These are phyloP conservation scores for Amauroascus niger DNA, from an alignment of 2,329 filamentous ascomycete species.

Conservation along the genomic window DNA sequence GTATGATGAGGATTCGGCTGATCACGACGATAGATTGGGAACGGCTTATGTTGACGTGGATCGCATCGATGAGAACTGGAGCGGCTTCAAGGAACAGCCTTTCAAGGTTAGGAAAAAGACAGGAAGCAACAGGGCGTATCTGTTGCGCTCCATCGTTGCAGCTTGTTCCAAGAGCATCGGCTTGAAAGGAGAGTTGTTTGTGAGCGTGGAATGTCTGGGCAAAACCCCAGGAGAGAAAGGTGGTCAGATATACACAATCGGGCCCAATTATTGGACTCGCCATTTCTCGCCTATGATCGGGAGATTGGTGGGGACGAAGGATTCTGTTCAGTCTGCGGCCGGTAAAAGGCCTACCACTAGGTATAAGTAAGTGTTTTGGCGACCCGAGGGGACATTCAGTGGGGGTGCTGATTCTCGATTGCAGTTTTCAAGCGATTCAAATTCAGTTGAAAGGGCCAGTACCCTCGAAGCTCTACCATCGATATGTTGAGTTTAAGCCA, in stretches of 20 bases:
- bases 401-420: not conserved
- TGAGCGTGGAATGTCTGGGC: constrained; percentile 72
- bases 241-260: constrained; percentile 67
- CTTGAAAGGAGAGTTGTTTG: constrained; percentile 58
- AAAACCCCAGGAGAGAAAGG: constrained; percentile 56
- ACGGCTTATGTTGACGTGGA: constrained; percentile 65
- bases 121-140: constrained; percentile 77
- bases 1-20: constrained; percentile 80
- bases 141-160: constrained; percentile 58
- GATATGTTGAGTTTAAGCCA: constrained; percentile 85
- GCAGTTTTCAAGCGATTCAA: constrained; percentile 86
- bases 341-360: constrained; percentile 52
- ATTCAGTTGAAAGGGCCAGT: constrained; percentile 79
- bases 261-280: constrained; percentile 65
- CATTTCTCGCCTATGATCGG: constrained; percentile 88
- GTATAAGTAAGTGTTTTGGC: constrained; percentile 58
- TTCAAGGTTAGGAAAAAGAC: constrained; percentile 72
- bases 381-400: not conserved
- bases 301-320: constrained; percentile 63
- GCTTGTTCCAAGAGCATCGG: constrained; percentile 53
- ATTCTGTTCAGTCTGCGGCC: constrained; percentile 47
- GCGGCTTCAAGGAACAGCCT: constrained; percentile 53
- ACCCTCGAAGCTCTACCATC: constrained; percentile 71
- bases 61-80: constrained; percentile 55
- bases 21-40: constrained; percentile 78